Evolutionary conservation across 2,329 filamentous ascomycete species (phyloP).

Genomic region (Huntiella bhutanensis): DNA sequence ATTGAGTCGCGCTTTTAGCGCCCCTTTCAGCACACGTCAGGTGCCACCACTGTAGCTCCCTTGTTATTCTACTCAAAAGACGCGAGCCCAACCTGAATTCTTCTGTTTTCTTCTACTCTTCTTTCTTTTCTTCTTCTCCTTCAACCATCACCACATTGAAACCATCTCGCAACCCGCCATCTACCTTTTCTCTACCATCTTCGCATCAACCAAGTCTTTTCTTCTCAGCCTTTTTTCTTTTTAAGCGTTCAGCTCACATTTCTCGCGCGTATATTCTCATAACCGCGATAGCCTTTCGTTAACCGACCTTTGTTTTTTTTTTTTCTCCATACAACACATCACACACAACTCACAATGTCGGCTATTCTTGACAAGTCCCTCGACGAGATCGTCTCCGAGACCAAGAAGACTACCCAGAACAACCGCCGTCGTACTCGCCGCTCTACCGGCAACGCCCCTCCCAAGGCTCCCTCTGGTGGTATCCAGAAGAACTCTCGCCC

Average conservation of each 20-base stretch:
- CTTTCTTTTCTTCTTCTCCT: constrained; percentile 7
- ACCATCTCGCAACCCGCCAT: constrained; percentile 8
- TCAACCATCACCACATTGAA: constrained; percentile 8
- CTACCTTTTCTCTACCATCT: constrained; percentile 8
- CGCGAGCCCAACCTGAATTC: no score
- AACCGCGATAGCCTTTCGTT: not conserved
- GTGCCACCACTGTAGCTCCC: no score
- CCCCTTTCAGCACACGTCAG: no score
- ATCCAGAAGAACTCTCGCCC: constrained; percentile 59
- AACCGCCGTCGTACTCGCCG: constrained; percentile 32
- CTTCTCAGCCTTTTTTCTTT: constrained; percentile 2
- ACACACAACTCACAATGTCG: constrained; percentile 45
- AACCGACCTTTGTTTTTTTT: constrained; percentile 1
- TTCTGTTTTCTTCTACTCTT: not conserved
- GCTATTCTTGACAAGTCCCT: constrained; percentile 93
- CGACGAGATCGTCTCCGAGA: constrained; percentile 84
- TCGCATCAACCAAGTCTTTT: constrained; percentile 13
- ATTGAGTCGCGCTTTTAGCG: not conserved
- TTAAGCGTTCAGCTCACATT: not conserved
- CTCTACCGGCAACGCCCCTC: constrained; percentile 28
- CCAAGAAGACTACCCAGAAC: constrained; percentile 38
- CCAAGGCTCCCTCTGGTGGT: constrained; percentile 61
- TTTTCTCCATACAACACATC: constrained; percentile 9
- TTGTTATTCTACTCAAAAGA: no score
- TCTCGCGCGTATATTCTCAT: not conserved